Conservation (phyloP, 495 filamentous ascomycete species). For the Filosporella fistucella region DNA sequence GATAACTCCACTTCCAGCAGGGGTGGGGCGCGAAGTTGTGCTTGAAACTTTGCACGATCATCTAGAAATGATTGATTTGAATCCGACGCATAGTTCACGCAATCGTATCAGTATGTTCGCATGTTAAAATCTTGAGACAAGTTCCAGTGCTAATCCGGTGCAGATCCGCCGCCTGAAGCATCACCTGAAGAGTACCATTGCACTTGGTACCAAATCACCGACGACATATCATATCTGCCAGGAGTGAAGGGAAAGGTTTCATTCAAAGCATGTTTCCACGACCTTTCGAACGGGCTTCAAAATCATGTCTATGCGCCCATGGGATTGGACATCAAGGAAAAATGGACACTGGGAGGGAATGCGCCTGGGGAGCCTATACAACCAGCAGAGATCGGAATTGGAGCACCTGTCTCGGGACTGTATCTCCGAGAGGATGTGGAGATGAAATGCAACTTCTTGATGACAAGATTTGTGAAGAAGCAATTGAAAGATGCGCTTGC, state of each 20-base stretch:
- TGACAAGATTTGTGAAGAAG: slow-evolving; percentile 68
- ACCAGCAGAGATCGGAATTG: slow-evolving; percentile 55
- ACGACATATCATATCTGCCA: slow-evolving; percentile 71
- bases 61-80: slow-evolving; percentile 73
- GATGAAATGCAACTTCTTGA: slow-evolving; percentile 68
- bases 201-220: slow-evolving; percentile 67
- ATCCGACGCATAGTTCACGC: slow-evolving; percentile 68
- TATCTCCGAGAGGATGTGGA: slow-evolving; percentile 75
- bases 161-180: slow-evolving; percentile 56
- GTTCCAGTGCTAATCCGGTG: too few species aligned
- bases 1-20: slow-evolving; percentile 64
- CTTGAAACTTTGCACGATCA: slow-evolving; percentile 68
- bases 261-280: slow-evolving; percentile 73
- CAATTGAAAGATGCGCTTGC: slow-evolving; percentile 66
- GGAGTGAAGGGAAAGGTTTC: slow-evolving; percentile 60
- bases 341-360: slow-evolving; percentile 60
- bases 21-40: slow-evolving; percentile 59
- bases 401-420: slow-evolving; percentile 57
- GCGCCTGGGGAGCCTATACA: slow-evolving; percentile 56
- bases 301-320: slow-evolving; percentile 70
- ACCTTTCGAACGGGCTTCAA: slow-evolving; percentile 61
- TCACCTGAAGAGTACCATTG: slow-evolving; percentile 61
- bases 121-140: too few species aligned
- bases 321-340: slow-evolving; percentile 64
- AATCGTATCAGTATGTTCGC: slow-evolving; percentile 53